Conservation (phyloP, 2,329 filamentous ascomycete species). For the Botrytis squamosa region DNA sequence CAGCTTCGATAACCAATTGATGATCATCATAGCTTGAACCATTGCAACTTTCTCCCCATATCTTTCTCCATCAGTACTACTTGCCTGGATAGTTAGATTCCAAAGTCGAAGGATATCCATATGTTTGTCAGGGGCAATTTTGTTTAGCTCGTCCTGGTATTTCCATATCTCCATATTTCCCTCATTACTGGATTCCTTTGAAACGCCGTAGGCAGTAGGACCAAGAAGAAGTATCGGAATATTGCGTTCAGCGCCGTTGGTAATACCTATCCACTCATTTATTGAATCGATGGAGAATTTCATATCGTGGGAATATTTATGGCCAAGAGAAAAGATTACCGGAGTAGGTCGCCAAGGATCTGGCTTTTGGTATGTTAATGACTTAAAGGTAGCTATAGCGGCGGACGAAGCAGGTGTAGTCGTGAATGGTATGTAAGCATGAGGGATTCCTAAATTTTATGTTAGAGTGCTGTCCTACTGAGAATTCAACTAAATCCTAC, state of each 20-base stretch:
- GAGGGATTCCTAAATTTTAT: slow-evolving; percentile 37
- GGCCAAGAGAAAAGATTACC: slow-evolving; percentile 41
- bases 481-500: slow-evolving; percentile 21
- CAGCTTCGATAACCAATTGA: slow-evolving; percentile 41
- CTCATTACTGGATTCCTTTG: slow-evolving; percentile 12
- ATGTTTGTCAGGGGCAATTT: slow-evolving; percentile 39
- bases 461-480: not conserved
- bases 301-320: slow-evolving; percentile 38
- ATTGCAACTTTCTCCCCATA: slow-evolving; percentile 44
- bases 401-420: slow-evolving; percentile 37
- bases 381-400: slow-evolving; percentile 38
- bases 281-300: slow-evolving; percentile 39
- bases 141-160: slow-evolving; percentile 40
- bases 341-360: slow-evolving; percentile 43
- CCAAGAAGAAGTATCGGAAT: slow-evolving; percentile 46
- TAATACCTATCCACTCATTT: slow-evolving; percentile 43
- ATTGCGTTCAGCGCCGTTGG: slow-evolving; percentile 40
- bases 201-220: slow-evolving; percentile 37
- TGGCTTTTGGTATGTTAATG: slow-evolving; percentile 34
- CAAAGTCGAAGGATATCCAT: slow-evolving; percentile 46
- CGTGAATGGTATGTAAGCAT: slow-evolving; percentile 41
- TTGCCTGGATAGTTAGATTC: slow-evolving; percentile 45
- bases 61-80: slow-evolving; percentile 41
- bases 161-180: slow-evolving; percentile 39
- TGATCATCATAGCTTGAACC: slow-evolving; percentile 43